Evolutionary conservation across 345 rosid genomes (phyloP).

Genomic region (Citrus maxima): DNA sequence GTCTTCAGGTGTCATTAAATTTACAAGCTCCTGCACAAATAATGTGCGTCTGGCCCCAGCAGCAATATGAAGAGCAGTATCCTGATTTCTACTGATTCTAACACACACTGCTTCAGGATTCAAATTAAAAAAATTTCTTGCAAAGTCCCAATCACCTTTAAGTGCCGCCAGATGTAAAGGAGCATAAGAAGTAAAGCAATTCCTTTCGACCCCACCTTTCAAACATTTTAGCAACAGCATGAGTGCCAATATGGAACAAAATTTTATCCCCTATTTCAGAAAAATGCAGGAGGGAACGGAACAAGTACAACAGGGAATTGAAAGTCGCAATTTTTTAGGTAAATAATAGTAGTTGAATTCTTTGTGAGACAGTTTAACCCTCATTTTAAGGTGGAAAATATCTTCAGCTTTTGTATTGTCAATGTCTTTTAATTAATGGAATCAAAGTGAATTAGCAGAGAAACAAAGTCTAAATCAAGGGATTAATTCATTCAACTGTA

Average conservation of each 20-base stretch:
- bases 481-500: no score
- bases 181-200: slow-evolving; percentile 9
- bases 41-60: slow-evolving; percentile 28
- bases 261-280: background rate
- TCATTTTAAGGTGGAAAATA: background rate
- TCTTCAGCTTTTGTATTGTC: background rate
- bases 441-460: background rate
- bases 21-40: slow-evolving; percentile 35
- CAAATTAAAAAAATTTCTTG: slow-evolving; percentile 21
- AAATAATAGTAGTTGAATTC: background rate
- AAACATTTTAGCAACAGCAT: background rate
- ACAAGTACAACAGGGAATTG: background rate
- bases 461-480: background rate
- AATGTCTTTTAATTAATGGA: background rate
- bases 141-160: slow-evolving; percentile 43
- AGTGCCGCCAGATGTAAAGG: slow-evolving; percentile 37
- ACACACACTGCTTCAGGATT: slow-evolving; percentile 23
- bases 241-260: background rate
- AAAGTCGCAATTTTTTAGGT: background rate
- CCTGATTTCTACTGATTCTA: slow-evolving; percentile 25
- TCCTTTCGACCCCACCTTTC: background rate
- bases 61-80: slow-evolving; percentile 45
- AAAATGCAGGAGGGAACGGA: background rate
- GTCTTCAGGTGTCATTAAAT: slow-evolving; percentile 14
- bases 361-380: background rate